Conservation (phyloP, 441 rosid species). For the Manihot esculenta region DNA sequence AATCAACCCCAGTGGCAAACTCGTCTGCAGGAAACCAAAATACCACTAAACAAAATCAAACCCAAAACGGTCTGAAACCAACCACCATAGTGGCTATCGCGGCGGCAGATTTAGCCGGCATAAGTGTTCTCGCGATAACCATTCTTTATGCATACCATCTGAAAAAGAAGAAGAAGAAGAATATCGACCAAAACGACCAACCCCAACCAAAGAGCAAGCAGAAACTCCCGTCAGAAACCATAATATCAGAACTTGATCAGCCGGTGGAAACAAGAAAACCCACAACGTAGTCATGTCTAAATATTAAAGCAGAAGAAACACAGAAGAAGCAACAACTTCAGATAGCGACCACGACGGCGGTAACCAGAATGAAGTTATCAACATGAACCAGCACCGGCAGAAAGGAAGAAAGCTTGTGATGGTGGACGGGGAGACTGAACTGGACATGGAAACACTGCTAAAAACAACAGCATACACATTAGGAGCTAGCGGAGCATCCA, state of each 20-base stretch:
- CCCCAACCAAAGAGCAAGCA: conserved; percentile 15
- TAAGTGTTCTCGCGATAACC: conserved; percentile 54
- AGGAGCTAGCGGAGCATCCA: conserved; percentile 55
- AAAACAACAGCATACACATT: conserved; percentile 79
- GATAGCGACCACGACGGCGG: conserved; percentile 42
- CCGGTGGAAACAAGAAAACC: conserved; percentile 28
- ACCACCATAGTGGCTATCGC: conserved; percentile 60
- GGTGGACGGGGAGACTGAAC: conserved; percentile 61
- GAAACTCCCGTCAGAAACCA: conserved; percentile 25
- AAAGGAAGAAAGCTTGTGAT: conserved; percentile 43
- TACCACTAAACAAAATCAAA: conserved; percentile 26
- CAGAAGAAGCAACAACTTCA: conserved; percentile 40
- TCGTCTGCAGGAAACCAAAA: conserved; percentile 24
- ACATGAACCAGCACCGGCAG: not conserved
- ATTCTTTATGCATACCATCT: conserved; percentile 63
- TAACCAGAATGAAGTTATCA: conserved; percentile 11
- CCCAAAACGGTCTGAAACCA: conserved; percentile 52
- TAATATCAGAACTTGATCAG: conserved; percentile 27
- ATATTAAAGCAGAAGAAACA: conserved; percentile 35
- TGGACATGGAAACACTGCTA: conserved; percentile 71
- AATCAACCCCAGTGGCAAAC: conserved; percentile 34
- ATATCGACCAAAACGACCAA: conserved; percentile 15
- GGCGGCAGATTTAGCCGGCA: conserved; percentile 62
- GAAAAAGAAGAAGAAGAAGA: conserved; percentile 54
- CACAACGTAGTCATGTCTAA: conserved; percentile 57